Evolutionary conservation across 257 asterid genomes (phyloP).

Genomic region (Perilla frutescens): DNA sequence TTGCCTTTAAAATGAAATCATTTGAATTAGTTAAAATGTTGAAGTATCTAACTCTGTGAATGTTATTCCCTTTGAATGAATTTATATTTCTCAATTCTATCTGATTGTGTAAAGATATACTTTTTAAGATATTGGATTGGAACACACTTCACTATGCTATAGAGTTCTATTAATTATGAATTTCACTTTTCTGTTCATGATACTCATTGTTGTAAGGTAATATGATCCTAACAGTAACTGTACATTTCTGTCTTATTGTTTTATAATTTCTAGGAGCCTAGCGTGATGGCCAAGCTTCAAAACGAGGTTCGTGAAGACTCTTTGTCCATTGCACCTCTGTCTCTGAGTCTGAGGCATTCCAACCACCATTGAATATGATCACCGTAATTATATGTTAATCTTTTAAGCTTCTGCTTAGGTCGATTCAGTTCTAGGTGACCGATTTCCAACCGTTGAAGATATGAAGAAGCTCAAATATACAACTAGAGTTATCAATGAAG

Average conservation of each 20-base stretch:
- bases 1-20: background rate
- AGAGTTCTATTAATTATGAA: constrained; percentile 2
- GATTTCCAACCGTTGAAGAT: constrained; percentile 91
- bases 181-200: background rate
- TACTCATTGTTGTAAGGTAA: background rate
- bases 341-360: background rate
- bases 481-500: constrained; percentile 91
- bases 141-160: background rate
- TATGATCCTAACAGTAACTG: constrained; percentile 7
- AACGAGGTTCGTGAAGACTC: constrained; percentile 66
- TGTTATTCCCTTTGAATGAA: constrained; percentile 7
- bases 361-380: constrained; percentile 22
- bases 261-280: constrained; percentile 72
- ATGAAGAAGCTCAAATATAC: constrained; percentile 94
- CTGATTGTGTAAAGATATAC: background rate
- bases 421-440: constrained; percentile 89
- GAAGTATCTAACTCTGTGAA: background rate
- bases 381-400: constrained; percentile 23
- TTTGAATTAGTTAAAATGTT: no score
- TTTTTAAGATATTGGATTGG: constrained; percentile 4
- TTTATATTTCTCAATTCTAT: background rate
- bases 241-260: constrained; percentile 18
- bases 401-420: constrained; percentile 56
- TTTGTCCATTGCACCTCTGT: background rate
- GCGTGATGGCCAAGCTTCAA: constrained; percentile 89